phyloP scores from a whole-genome alignment of 192 early-diverging fungal genomes.

The Umbelopsis ramanniana region DNA sequence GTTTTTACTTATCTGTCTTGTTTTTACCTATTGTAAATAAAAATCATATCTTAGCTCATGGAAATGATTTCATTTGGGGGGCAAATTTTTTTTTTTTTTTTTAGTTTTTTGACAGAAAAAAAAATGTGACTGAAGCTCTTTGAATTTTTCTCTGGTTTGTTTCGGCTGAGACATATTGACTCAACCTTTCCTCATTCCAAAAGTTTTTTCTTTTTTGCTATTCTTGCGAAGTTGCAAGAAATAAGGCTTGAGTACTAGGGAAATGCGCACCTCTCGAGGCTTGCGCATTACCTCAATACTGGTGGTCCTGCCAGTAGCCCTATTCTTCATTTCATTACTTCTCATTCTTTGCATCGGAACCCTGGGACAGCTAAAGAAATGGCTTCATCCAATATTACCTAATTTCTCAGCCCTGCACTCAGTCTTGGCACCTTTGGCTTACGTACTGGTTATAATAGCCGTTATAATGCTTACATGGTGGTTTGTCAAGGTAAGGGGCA shows the following conservation, averaged over 20 bases:
- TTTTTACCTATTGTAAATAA: background rate
- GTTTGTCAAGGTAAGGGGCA: constrained; percentile 1
- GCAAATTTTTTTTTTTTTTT: background rate
- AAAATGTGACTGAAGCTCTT: too few relatives aligned
- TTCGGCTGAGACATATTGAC: too few relatives aligned
- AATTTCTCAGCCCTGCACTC: background rate
- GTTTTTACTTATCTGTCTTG: background rate
- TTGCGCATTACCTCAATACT: constrained; percentile 24
- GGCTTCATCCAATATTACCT: constrained; percentile 10
- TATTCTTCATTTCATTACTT: constrained; percentile 16
- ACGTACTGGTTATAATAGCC: background rate
- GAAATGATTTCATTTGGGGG: background rate
- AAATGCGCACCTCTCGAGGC: constrained; percentile 20
- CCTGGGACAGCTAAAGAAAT: constrained; percentile 16
- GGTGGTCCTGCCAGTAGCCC: constrained; percentile 13
- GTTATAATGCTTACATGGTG: background rate
- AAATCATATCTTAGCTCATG: background rate
- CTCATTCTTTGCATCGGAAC: constrained; percentile 19
- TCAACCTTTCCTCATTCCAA: too few relatives aligned
- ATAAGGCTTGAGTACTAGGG: constrained; percentile 7
- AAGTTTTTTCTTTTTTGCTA: background rate
- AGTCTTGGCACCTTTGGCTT: background rate
- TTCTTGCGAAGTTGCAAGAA: constrained; percentile 17
- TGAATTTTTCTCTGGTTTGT: too few relatives aligned
- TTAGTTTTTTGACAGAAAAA: constrained; percentile 7